phyloP scores from a whole-genome alignment of 768 basidiomycete species.

The Stropharia rugosoannulata region DNA sequence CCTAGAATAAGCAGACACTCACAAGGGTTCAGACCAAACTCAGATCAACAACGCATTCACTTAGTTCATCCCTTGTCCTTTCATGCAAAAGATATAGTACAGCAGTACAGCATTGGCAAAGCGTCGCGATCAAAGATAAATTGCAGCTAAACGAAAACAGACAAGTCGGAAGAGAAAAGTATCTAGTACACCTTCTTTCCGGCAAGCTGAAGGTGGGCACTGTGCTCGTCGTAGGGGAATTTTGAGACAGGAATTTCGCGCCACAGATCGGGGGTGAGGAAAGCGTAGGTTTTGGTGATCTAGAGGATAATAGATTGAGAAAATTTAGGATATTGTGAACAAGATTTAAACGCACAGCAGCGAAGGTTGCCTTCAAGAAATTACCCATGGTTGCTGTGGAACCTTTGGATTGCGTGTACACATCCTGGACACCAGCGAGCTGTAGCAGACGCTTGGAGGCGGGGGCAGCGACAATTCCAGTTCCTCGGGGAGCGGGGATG shows the following conservation, averaged over 20 bases:
- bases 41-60: neutral
- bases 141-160: conserved; percentile 10
- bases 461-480: conserved; percentile 98
- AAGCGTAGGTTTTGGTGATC: conserved; percentile 98
- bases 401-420: conserved; percentile 97
- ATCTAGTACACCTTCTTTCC: conserved; percentile 74
- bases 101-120: neutral
- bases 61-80: neutral
- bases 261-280: conserved; percentile 99
- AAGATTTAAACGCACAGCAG: conserved; percentile 57
- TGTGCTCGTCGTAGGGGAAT: conserved; percentile 94
- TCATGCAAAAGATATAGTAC: neutral
- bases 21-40: neutral
- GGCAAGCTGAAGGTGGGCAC: conserved; percentile 84
- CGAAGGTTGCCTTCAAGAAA: conserved; percentile 97
- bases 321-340: neutral
- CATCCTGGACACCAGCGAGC: conserved; percentile 96
- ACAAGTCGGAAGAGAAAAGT: conserved; percentile 16
- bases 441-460: conserved; percentile 96
- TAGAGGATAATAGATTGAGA: conserved; percentile 21
- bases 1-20: neutral
- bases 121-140: conserved; percentile 1
- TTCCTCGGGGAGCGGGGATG: conserved; percentile 97
- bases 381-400: conserved; percentile 99
- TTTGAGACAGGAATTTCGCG: conserved; percentile 88